phyloP scores from a whole-genome alignment of 1,139 yeast species.

The Yamadazyma buinensis region DNA sequence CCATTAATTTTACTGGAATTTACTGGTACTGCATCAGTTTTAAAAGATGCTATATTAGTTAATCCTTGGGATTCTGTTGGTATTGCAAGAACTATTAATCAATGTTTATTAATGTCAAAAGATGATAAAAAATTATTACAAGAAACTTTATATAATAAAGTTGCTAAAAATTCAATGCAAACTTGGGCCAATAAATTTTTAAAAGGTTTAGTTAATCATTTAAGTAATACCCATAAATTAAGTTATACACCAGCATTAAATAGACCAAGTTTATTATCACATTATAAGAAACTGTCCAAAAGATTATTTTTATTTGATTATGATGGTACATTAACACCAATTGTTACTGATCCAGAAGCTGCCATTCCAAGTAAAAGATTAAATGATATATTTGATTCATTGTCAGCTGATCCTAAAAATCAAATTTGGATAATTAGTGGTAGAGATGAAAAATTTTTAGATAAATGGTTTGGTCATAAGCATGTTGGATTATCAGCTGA shows the following conservation, averaged over 20 bases:
- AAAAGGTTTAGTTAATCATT: constrained; percentile 48
- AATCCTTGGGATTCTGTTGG: constrained; percentile 98
- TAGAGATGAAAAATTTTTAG: constrained; percentile 86
- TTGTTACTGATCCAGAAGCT: constrained; percentile 95
- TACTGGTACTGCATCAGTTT: constrained; percentile 83
- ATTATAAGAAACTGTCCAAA: constrained; percentile 58
- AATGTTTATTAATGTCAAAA: constrained; percentile 51
- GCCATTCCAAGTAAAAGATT: constrained; percentile 88
- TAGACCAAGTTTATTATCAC: constrained; percentile 58
- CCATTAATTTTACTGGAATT: constrained; percentile 89
- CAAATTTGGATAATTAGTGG: constrained; percentile 96
- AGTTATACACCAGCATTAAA: constrained; percentile 84
- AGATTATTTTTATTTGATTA: constrained; percentile 89
- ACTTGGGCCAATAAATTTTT: constrained; percentile 74
- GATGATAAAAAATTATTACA: constrained; percentile 43
- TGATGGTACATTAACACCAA: constrained; percentile 96
- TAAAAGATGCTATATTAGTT: constrained; percentile 76
- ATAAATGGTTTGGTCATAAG: constrained; percentile 78
- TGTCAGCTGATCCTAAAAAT: constrained; percentile 75
- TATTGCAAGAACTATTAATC: constrained; percentile 79
- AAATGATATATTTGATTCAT: constrained; percentile 51
- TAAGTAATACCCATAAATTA: constrained; percentile 38
- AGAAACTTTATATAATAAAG: constrained; percentile 55
- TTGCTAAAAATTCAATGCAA: constrained; percentile 71
- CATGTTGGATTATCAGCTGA: constrained; percentile 87